Evolutionary conservation across 1,139 yeast species (phyloP).

Genomic region (Lodderomyces metapsilosis): DNA sequence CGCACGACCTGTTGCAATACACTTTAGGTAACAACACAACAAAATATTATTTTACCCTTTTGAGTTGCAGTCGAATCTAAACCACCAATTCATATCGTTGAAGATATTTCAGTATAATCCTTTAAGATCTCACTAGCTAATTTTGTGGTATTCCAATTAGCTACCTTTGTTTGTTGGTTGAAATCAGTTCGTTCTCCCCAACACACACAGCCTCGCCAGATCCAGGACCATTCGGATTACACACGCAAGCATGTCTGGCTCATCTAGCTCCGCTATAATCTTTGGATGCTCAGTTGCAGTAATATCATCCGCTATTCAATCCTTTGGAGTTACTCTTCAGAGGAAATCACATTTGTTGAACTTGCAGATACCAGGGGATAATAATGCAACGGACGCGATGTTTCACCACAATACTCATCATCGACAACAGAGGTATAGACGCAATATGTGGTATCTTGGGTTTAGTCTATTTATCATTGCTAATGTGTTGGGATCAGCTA

Average conservation of each 20-base stretch:
- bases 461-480: conserved; percentile 68
- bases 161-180: neutral
- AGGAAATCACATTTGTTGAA: conserved; percentile 67
- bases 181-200: neutral
- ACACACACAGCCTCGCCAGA: neutral
- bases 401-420: neutral
- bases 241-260: conserved; percentile 9
- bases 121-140: too few relatives aligned
- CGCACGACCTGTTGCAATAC: too few relatives aligned
- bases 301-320: conserved; percentile 76
- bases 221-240: neutral
- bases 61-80: too few relatives aligned
- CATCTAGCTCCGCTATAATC: conserved; percentile 25
- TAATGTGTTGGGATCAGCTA: conserved; percentile 76
- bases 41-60: too few relatives aligned
- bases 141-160: neutral
- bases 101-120: too few relatives aligned
- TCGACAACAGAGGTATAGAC: conserved; percentile 34
- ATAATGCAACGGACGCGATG: neutral
- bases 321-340: conserved; percentile 80
- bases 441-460: conserved; percentile 77
- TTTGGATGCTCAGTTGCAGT: conserved; percentile 76
- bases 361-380: conserved; percentile 9
- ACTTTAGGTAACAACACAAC: too few relatives aligned
- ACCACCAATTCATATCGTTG: too few relatives aligned